Percentiles rank a stretch among this genome's conserved stretches.
These are phyloP conservation scores for Guillardia theta DNA, from an alignment of 78 protist species.

Conservation along the genomic window DNA sequence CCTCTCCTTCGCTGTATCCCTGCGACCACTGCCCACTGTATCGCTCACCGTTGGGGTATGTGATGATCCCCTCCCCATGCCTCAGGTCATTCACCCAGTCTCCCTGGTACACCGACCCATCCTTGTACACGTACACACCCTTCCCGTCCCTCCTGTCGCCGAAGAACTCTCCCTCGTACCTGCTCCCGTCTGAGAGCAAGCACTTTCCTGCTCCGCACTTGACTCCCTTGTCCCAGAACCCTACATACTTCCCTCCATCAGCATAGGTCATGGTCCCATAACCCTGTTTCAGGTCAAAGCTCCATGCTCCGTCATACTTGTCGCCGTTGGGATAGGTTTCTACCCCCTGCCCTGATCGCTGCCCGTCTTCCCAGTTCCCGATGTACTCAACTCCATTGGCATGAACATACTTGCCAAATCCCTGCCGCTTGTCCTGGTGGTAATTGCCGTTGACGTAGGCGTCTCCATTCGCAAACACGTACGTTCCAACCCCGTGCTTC, in stretches of 20 bases:
- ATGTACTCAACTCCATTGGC: not conserved
- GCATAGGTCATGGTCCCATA: not conserved
- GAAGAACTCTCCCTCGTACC: conserved; percentile 4
- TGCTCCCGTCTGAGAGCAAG: not conserved
- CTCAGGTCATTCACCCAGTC: conserved; percentile 13
- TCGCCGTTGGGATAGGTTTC: not conserved
- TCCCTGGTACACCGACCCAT: not conserved
- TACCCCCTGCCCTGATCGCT: not conserved
- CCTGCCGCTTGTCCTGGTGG: not conserved
- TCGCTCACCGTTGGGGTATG: not conserved
- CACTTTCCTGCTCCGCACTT: not conserved
- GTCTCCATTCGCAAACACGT: not conserved
- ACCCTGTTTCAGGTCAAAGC: not conserved
- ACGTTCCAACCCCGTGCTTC: not conserved
- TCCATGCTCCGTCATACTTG: not conserved
- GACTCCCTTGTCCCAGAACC: conserved; percentile 18
- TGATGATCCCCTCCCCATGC: not conserved
- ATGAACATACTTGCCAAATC: not conserved
- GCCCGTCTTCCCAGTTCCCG: not conserved
- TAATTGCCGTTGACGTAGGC: not conserved
- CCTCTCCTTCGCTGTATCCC: conserved; percentile 25
- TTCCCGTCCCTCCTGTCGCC: not conserved
- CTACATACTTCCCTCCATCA: not conserved
- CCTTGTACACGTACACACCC: not conserved
- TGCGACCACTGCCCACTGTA: not conserved